These are phyloP conservation scores for Caryopteris hybrid DNA, from an alignment of 305 asterid genomes.

Conservation along the genomic window DNA sequence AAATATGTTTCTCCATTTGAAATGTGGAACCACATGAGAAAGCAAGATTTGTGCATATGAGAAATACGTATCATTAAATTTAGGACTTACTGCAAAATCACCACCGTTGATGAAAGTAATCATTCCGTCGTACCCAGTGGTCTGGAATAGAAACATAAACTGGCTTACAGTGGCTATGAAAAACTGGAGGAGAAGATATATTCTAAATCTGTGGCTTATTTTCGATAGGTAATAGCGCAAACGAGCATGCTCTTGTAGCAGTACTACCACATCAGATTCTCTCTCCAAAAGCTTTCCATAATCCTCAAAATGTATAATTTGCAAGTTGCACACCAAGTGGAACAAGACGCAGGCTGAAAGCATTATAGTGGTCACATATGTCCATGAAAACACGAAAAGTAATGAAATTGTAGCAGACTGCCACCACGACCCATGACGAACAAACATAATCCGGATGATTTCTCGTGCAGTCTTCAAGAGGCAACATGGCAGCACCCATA, in stretches of 20 bases:
- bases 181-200: constrained; percentile 71
- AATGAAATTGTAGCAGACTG: constrained; percentile 46
- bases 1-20: background rate
- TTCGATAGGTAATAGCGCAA: constrained; percentile 66
- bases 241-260: constrained; percentile 72
- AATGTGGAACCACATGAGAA: background rate
- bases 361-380: constrained; percentile 47
- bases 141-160: constrained; percentile 61
- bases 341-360: constrained; percentile 60
- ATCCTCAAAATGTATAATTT: constrained; percentile 79
- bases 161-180: constrained; percentile 66
- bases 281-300: constrained; percentile 72
- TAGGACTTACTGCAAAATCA: constrained; percentile 80
- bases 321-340: constrained; percentile 79
- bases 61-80: background rate
- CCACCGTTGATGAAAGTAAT: constrained; percentile 71
- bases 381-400: constrained; percentile 60
- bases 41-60: background rate
- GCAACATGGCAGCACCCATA: constrained; percentile 66
- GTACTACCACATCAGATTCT: constrained; percentile 49
- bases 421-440: constrained; percentile 70
- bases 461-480: constrained; percentile 64
- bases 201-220: constrained; percentile 89
- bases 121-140: constrained; percentile 56
- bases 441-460: constrained; percentile 52